phyloP scores from a whole-genome alignment of 768 basidiomycete genomes.

The Polyporus arcularius region DNA sequence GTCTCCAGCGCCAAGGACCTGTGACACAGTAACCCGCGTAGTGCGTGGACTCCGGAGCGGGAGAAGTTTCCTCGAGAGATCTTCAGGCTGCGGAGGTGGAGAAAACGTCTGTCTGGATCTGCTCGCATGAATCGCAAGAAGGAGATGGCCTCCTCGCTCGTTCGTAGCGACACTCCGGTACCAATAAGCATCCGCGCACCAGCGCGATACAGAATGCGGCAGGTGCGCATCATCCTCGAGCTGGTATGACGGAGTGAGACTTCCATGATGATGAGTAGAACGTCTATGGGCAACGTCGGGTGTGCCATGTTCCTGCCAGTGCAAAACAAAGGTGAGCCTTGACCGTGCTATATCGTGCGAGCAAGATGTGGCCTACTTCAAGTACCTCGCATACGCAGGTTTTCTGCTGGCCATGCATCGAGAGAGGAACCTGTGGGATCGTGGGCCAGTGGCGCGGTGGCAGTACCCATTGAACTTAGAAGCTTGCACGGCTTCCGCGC shows the following conservation, averaged over 20 bases:
- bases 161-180: neutral
- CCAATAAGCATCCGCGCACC: slow-evolving; percentile 5
- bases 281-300: slow-evolving; percentile 5
- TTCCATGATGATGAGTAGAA: slow-evolving; percentile 6
- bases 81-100: slow-evolving; percentile 1
- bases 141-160: neutral
- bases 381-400: too few species aligned
- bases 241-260: neutral
- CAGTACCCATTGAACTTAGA: too few species aligned
- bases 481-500: too few species aligned
- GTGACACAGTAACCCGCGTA: neutral
- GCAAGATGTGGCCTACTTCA: too few species aligned
- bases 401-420: too few species aligned
- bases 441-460: too few species aligned
- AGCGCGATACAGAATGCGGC: neutral
- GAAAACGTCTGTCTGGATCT: neutral
- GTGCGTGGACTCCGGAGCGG: neutral
- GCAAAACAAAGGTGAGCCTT: too few species aligned
- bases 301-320: too few species aligned
- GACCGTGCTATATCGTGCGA: too few species aligned
- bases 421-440: too few species aligned
- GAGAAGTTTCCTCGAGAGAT: slow-evolving; percentile 6
- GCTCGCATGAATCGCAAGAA: slow-evolving; percentile 4
- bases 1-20: neutral
- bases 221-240: slow-evolving; percentile 6